Evolutionary conservation across 2,329 filamentous ascomycete genomes (phyloP), one percentile per base, ranked within the genome.

Genomic region (Arthrocladium fulminans): DNA sequence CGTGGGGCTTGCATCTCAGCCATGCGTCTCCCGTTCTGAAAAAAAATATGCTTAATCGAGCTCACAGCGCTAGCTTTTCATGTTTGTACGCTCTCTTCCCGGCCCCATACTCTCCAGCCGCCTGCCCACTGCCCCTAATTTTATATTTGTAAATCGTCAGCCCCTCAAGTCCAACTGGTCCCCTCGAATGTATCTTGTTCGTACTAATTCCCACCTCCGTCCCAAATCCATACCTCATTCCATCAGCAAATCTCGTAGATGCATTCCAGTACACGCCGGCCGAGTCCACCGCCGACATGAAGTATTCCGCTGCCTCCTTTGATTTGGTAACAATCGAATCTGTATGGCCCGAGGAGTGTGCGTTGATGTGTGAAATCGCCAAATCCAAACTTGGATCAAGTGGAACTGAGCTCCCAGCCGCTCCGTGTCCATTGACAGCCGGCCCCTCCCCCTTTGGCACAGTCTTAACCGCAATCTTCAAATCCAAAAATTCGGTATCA

Each of bases 141-240:
- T 92, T 80, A 73, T 96, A 98, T 73, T 96, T 96, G 71, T 98
- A 96, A 54, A 97, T 97, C 64, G 88, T 95, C 65, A 98, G 68
- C 0, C 92, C 92, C 62, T 97, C 92, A 45, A 98, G 71, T 1
- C 92, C 92, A 4, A 98, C 92, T 0, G 92, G 92, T 0, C 92
- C 92, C 44, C 92, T 75, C 1, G 87, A 86, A 65, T 98, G 92
- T 55, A 98, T 95, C 73, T 97, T 98, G 73, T 96, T 98, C 43
- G 92, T 98, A 70, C 86, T 94, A 68, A 98, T 97, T 47, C 92
- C 92, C 20, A 98, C 92, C 69, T 98, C 92, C 0, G 92, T 97
- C 41, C 92, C 92, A 67, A 98, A 98, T 6, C 92, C 92, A 65
- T 94, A 97, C 35, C 92, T 78, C 85, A 94, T 96, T 6, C 92